Base-by-base conservation (phyloP, 1,284 basidiomycete genomes). In the Cerrena zonata region DNA sequence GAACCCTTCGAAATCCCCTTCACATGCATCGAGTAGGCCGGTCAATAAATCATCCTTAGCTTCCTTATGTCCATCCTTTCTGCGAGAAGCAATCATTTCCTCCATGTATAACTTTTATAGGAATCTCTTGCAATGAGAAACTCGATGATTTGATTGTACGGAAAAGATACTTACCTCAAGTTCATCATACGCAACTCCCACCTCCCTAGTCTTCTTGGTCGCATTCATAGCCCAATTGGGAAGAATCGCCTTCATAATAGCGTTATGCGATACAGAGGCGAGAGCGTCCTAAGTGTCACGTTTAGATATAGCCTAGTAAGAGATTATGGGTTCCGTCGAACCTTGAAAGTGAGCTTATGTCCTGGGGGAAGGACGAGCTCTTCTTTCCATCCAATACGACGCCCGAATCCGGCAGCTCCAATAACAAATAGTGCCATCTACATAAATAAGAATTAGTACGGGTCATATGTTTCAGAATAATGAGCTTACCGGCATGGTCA, bases 391-490 rank as follows among this genome's bases (percentile, higher is more conserved):
- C 73, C 69, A 23, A 80, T 73, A 41, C 63, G 67, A 23, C 72
- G 70, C 1, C 80, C 80, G 58, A 82, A 84, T 71, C 80, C 79
- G 49, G 80, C 79, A 1, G 70, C 70, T 22, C 78, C 70, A 47
- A 83, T 79, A 27, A 81, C 73, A 44, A 78, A 77, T 1, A 83
- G 70, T 0, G 80, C 75, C 42, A 81, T 74, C 79, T 82, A 38
- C 4, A 46, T 36, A n/a, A n/a, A n/a, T n/a, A n/a, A n/a, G n/a
- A n/a, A n/a, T n/a, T n/a, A n/a, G n/a, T n/a, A n/a, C n/a, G n/a
- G n/a, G n/a, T n/a, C n/a, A n/a, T n/a, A n/a, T n/a, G n/a, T n/a
- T n/a, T n/a, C n/a, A n/a, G n/a, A n/a, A n/a, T n/a, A n/a, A n/a
- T n/a, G n/a, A 48, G 50, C 72, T 45, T 53, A 81, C 80, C 18